Conservation (phyloP, 2,329 filamentous ascomycete species). For the Atkinsonella hypoxylon region DNA sequence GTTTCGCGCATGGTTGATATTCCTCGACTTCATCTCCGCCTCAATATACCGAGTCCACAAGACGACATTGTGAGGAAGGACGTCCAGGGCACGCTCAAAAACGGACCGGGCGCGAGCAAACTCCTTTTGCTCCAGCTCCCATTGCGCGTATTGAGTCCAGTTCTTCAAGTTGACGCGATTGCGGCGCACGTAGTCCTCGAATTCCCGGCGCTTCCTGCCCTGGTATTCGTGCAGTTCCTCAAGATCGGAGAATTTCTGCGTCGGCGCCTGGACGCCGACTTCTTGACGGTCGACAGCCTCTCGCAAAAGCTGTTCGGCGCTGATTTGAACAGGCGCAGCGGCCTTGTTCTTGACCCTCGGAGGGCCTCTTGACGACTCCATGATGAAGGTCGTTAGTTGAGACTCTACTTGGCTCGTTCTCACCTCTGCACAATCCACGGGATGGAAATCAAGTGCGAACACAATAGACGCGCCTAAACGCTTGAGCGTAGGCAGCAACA, state of each 20-base stretch:
- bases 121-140: slow-evolving; percentile 98
- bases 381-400: slow-evolving; percentile 25
- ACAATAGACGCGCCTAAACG: background rate
- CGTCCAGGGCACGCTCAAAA: slow-evolving; percentile 90
- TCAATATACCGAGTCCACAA: slow-evolving; percentile 93
- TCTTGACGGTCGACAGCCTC: slow-evolving; percentile 97
- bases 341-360: slow-evolving; percentile 99
- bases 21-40: slow-evolving; percentile 82
- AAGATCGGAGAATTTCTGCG: slow-evolving; percentile 87
- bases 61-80: slow-evolving; percentile 73
- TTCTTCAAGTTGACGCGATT: slow-evolving; percentile 96
- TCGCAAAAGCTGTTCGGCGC: slow-evolving; percentile 89
- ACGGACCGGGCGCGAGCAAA: slow-evolving; percentile 82
- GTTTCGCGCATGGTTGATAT: slow-evolving; percentile 95
- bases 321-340: slow-evolving; percentile 80
- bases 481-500: slow-evolving; percentile 6
- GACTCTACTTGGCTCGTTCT: background rate
- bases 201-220: slow-evolving; percentile 89
- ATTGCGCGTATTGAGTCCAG: slow-evolving; percentile 95
- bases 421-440: background rate
- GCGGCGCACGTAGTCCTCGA: slow-evolving; percentile 93
- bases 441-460: background rate
- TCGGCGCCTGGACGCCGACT: slow-evolving; percentile 73
- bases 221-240: slow-evolving; percentile 98
- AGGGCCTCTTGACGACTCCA: slow-evolving; percentile 86